A percentile compares a stretch with the other conserved stretches of the same genome.
These are phyloP conservation scores for Aspergillus asperescens DNA, from an alignment of 495 filamentous ascomycete genomes.

Conservation along the genomic window DNA sequence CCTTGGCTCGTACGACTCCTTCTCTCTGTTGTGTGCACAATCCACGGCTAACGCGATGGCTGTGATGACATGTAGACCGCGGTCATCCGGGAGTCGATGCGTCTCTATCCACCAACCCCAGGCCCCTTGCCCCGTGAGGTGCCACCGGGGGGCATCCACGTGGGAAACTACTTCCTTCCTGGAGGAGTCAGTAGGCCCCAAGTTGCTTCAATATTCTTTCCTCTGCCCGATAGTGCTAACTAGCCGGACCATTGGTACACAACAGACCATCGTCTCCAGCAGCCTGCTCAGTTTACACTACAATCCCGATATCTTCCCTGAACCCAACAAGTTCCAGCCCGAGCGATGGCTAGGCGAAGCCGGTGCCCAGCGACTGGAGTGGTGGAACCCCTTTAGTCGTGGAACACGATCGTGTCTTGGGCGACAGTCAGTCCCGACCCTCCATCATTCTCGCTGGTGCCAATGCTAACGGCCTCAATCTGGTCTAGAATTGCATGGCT, in stretches of 20 bases:
- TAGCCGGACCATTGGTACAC: no score
- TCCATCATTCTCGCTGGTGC: no score
- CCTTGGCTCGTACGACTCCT: slow-evolving; percentile 1
- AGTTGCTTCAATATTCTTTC: no score
- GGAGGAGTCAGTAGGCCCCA: background rate
- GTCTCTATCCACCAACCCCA: background rate
- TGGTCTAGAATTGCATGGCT: background rate
- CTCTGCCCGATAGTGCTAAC: no score
- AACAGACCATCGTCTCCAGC: slow-evolving; percentile 2
- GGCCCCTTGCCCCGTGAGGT: background rate
- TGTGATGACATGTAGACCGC: background rate
- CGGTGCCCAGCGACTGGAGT: background rate
- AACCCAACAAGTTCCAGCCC: background rate
- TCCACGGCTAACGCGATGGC: no score
- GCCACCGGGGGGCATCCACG: background rate
- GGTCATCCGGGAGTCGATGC: background rate
- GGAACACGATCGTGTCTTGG: slow-evolving; percentile 1
- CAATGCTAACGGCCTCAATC: background rate
- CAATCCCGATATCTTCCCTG: background rate
- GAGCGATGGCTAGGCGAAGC: slow-evolving; percentile 4
- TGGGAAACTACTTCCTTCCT: slow-evolving; percentile 1
- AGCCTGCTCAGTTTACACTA: background rate
- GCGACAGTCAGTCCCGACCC: background rate
- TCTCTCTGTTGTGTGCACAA: no score
- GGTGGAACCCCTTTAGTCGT: background rate